phyloP scores from a whole-genome alignment of 1,284 basidiomycete species.

The Papiliotrema nemorosa region DNA sequence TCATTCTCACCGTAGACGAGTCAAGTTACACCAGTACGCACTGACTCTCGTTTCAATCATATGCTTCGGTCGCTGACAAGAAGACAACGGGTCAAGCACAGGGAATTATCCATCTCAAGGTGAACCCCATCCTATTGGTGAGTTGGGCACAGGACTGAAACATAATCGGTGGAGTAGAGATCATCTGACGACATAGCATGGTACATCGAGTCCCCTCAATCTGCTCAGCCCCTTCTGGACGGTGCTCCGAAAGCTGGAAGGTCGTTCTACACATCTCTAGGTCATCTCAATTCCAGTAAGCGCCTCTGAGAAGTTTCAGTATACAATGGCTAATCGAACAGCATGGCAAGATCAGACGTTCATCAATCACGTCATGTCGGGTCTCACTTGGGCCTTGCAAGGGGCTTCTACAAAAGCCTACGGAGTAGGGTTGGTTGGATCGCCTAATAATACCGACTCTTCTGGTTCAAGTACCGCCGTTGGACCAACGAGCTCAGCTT shows the following conservation, averaged over 20 bases:
- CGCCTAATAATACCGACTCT: constrained; percentile 12
- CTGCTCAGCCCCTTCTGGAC: constrained; percentile 48
- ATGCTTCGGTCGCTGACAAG: constrained; percentile 8
- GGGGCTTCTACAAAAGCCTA: constrained; percentile 50
- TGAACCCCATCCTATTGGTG: constrained; percentile 26
- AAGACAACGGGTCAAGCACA: constrained; percentile 36
- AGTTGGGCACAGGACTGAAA: neutral
- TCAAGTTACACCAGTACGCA: constrained; percentile 60
- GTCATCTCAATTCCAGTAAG: constrained; percentile 63
- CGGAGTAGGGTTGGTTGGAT: constrained; percentile 40
- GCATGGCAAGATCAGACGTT: constrained; percentile 59
- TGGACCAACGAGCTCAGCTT: neutral
- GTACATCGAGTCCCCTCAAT: constrained; percentile 68
- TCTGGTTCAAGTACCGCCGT: neutral
- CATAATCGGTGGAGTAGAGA: constrained; percentile 10
- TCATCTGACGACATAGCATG: constrained; percentile 57
- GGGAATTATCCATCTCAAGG: constrained; percentile 37
- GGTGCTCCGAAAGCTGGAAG: constrained; percentile 58
- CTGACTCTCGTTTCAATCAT: neutral
- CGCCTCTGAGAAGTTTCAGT: neutral
- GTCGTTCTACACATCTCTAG: constrained; percentile 75
- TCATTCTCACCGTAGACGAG: constrained; percentile 66
- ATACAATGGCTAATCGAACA: constrained; percentile 23
- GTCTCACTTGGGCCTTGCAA: constrained; percentile 66
- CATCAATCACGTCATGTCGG: constrained; percentile 66